Conservation (phyloP, 23 red algal species). For the Chondrus crispus region DNA sequence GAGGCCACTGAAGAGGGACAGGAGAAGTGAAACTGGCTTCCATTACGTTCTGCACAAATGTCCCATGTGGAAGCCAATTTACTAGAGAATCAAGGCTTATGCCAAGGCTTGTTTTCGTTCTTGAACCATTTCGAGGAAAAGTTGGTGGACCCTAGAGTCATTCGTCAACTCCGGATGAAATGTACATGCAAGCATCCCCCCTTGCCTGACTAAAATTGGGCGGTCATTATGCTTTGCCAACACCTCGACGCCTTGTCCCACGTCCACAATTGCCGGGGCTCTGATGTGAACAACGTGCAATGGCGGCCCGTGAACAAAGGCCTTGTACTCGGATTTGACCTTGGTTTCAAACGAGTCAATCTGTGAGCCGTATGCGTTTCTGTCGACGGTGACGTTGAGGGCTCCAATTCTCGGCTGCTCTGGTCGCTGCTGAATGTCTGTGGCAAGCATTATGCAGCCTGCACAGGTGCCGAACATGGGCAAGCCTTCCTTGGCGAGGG, state of each 20-base stretch:
- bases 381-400: slow-evolving; percentile 69
- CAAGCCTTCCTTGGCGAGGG: slow-evolving; percentile 48
- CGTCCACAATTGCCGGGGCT: slow-evolving; percentile 62
- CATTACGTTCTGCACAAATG: no score
- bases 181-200: slow-evolving; percentile 61
- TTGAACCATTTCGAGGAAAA: slow-evolving; percentile 74
- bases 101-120: not conserved
- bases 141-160: slow-evolving; percentile 74
- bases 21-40: no score
- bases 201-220: slow-evolving; percentile 77
- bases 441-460: slow-evolving; percentile 85
- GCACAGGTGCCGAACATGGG: slow-evolving; percentile 96
- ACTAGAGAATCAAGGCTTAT: no score
- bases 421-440: slow-evolving; percentile 35
- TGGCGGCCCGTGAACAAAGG: slow-evolving; percentile 9
- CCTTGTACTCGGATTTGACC: slow-evolving; percentile 15
- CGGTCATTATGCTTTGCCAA: slow-evolving; percentile 42
- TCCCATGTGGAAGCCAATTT: no score
- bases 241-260: slow-evolving; percentile 45
- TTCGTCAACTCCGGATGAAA: slow-evolving; percentile 97
- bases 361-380: slow-evolving; percentile 93
- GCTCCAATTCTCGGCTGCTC: slow-evolving; percentile 59
- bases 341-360: slow-evolving; percentile 88
- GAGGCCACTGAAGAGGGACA: no score
- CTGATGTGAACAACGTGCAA: slow-evolving; percentile 88